A percentile compares a stretch with the other conserved stretches of the same genome.
Evolutionary conservation across 805 yeast species (phyloP).

Genomic region (Komagataella pseudopastoris): DNA sequence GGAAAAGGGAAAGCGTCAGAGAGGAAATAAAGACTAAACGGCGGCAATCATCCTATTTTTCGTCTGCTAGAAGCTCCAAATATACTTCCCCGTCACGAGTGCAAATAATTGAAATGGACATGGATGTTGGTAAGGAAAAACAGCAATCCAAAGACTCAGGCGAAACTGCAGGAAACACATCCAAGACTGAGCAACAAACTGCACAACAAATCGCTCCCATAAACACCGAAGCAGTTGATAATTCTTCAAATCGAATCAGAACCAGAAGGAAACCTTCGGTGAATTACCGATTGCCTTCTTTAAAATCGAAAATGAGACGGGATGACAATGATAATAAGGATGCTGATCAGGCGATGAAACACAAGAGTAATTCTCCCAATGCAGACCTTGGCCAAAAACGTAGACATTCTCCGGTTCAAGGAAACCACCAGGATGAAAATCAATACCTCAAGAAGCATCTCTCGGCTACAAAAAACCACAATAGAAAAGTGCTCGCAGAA

Average conservation of each 20-base stretch:
- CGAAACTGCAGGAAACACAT: conserved; percentile 14
- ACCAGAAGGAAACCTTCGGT: conserved; percentile 39
- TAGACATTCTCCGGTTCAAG: neutral
- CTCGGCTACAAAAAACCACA: neutral
- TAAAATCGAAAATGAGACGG: conserved; percentile 58
- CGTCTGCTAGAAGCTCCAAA: neutral
- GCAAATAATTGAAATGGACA: neutral
- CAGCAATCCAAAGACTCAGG: neutral
- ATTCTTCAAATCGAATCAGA: conserved; percentile 15
- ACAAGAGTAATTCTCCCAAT: neutral
- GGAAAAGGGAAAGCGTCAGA: neutral
- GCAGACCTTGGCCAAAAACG: neutral
- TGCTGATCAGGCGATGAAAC: conserved; percentile 22
- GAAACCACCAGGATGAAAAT: neutral
- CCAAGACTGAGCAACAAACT: conserved; percentile 11
- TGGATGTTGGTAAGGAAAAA: neutral
- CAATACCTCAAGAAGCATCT: neutral
- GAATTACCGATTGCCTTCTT: conserved; percentile 55
- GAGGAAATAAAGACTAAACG: neutral
- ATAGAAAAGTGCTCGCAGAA: neutral
- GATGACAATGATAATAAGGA: conserved; percentile 44
- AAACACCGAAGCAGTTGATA: conserved; percentile 20
- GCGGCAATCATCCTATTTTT: neutral
- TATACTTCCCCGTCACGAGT: neutral
- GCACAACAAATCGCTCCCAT: conserved; percentile 8